Percentiles rank a stretch among this genome's conserved stretches.
Conservation (phyloP, 2,329 filamentous ascomycete genomes). For the Pestalotiopsis sp. region DNA sequence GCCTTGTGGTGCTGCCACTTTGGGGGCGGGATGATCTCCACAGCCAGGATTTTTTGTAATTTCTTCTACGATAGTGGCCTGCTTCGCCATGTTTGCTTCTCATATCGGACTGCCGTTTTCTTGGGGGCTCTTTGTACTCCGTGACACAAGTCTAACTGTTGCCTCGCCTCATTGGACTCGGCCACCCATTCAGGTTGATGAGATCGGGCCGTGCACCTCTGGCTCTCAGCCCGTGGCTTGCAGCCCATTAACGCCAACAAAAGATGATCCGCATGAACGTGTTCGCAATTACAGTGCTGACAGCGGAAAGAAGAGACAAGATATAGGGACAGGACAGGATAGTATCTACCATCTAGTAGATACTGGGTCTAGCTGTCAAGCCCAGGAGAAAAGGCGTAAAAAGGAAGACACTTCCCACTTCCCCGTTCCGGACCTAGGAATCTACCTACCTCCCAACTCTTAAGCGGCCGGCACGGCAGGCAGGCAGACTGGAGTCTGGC, state of each 20-base stretch:
- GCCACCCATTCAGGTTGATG: neutral
- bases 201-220: neutral
- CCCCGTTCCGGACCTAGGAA: neutral
- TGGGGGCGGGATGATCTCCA: neutral
- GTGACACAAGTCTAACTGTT: neutral
- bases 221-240: neutral
- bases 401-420: neutral
- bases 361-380: neutral
- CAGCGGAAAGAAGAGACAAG: neutral
- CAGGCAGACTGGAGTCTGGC: neutral
- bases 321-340: neutral
- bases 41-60: neutral
- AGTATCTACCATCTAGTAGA: neutral
- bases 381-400: neutral
- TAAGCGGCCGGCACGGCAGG: neutral
- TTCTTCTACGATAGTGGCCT: neutral
- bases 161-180: neutral
- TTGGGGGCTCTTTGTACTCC: neutral
- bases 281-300: neutral
- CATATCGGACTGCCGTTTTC: neutral
- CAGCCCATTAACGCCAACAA: neutral
- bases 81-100: neutral
- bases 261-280: neutral
- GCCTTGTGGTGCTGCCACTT: neutral
- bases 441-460: neutral